Base-by-base conservation (phyloP, 2,329 filamentous ascomycete genomes). In the Ploettnerulaceae sp. region DNA sequence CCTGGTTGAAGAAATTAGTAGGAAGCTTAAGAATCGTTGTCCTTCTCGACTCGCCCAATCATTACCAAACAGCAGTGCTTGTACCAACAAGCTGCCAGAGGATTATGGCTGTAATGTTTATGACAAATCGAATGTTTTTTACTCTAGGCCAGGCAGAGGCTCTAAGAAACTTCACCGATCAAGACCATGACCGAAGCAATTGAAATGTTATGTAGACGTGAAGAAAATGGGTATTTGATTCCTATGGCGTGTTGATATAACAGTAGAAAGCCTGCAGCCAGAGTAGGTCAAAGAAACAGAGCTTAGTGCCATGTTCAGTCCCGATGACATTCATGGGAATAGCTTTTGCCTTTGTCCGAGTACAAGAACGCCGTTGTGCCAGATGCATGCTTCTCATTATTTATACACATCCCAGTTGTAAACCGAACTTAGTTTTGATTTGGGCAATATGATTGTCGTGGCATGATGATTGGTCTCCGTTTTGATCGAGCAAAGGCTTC, bases 401-500 rank as follows among this genome's bases (percentile, higher is more conserved):
- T 24, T 31, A n/a, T n/a, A n/a, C n/a, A n/a, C 14, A 31, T 33
- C 39, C 9, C 31, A 21, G 26, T 28, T 31, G 35, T 39, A 40
- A 7, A 33, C 15, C 33, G 18, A 20, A 24, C 38, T 52, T 49
- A 53, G 20, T 51, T 29, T 14, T 33, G 35, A 32, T 29, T 36
- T 48, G 48, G 45, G 22, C 44, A 51, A 31, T 58, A 58, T 47
- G 47, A 15, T 40, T 58, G 53, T 43, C 60, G 57, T 35, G 55
- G 54, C 57, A 79, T 73, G 54, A 95, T 80, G 61, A 91, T 81
- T 18, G 90, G 88, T 53, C 80, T 78, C 60, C 84, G 75, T 57
- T 84, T 81, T 40, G 86, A 82, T 65, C 80, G 79, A 57, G 81
- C 77, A 71, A 91, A 95, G 48, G 86, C 80, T 64, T 89, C 79